A percentile compares a stretch with the other conserved stretches of the same genome.
Evolutionary conservation across 2,329 filamentous ascomycete species (phyloP).

Genomic region (Colletotrichum endophyticum): DNA sequence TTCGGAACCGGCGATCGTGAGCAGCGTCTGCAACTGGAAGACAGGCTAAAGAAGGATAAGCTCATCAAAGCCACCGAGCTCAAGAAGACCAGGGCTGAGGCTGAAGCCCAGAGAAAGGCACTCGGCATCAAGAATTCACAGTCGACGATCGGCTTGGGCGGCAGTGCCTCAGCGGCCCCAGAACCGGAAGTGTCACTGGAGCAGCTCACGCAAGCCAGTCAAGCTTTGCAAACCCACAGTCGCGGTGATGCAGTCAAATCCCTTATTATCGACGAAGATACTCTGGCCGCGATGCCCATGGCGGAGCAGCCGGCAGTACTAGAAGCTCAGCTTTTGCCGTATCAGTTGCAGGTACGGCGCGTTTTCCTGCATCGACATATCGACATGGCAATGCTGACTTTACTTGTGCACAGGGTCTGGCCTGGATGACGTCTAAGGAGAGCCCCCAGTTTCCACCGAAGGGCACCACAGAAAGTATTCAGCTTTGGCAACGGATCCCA

Average conservation of each 20-base stretch:
- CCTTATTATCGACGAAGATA: slow-evolving; percentile 73
- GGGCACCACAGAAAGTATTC: slow-evolving; percentile 65
- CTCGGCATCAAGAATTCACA: slow-evolving; percentile 43
- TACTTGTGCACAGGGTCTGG: slow-evolving; percentile 62
- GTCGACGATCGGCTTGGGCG: slow-evolving; percentile 41
- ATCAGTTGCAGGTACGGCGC: slow-evolving; percentile 67
- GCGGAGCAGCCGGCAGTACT: slow-evolving; percentile 71
- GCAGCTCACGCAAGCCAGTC: slow-evolving; percentile 69
- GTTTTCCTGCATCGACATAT: not conserved
- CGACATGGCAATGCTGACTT: not conserved
- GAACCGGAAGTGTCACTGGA: slow-evolving; percentile 57
- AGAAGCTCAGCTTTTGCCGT: slow-evolving; percentile 73
- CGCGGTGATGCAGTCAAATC: slow-evolving; percentile 70
- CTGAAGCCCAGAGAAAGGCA: slow-evolving; percentile 55
- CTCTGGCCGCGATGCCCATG: slow-evolving; percentile 74
- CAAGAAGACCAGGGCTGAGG: slow-evolving; percentile 58
- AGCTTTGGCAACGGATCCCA: slow-evolving; percentile 74
- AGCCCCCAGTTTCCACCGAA: slow-evolving; percentile 66
- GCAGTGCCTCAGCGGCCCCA: slow-evolving; percentile 22
- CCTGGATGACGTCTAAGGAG: slow-evolving; percentile 83
- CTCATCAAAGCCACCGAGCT: slow-evolving; percentile 64
- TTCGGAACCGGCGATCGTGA: slow-evolving; percentile 68
- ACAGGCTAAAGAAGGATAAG: slow-evolving; percentile 66
- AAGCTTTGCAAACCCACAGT: slow-evolving; percentile 70
- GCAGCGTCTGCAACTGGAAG: slow-evolving; percentile 59